These are phyloP conservation scores for Tricholoma sp. DNA, from an alignment of 768 basidiomycete genomes.

Conservation along the genomic window DNA sequence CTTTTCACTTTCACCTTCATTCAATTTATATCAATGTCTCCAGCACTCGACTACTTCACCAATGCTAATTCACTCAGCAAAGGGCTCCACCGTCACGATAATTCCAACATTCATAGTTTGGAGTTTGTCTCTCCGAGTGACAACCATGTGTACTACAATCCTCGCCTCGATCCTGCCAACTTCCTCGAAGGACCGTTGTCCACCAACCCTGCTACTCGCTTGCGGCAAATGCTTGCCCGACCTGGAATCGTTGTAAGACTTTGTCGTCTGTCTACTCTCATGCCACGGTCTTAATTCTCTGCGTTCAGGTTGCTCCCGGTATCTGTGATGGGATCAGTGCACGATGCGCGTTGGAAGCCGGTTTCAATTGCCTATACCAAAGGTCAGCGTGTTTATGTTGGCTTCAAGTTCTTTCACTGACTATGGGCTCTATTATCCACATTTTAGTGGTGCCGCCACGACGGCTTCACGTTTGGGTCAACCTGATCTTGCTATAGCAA, in stretches of 20 bases:
- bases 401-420: background rate
- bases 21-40: conserved; percentile 1
- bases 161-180: conserved; percentile 65
- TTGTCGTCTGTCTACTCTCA: background rate
- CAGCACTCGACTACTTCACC: background rate
- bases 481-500: conserved; percentile 77
- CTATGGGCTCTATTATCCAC: background rate
- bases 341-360: conserved; percentile 74
- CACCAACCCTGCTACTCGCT: conserved; percentile 60
- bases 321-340: conserved; percentile 80
- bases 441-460: conserved; percentile 63
- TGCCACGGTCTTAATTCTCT: background rate
- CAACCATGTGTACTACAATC: conserved; percentile 48
- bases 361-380: conserved; percentile 75
- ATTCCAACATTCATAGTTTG: background rate
- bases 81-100: background rate
- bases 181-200: conserved; percentile 68
- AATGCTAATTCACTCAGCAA: conserved; percentile 1
- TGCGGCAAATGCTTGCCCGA: conserved; percentile 64
- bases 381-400: conserved; percentile 32
- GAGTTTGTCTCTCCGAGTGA: background rate
- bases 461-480: conserved; percentile 75
- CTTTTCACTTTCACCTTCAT: no score
- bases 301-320: conserved; percentile 63
- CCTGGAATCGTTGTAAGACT: conserved; percentile 68